Evolutionary conservation across 441 rosid genomes (phyloP).

Genomic region (Pelargonium fulgidum): DNA sequence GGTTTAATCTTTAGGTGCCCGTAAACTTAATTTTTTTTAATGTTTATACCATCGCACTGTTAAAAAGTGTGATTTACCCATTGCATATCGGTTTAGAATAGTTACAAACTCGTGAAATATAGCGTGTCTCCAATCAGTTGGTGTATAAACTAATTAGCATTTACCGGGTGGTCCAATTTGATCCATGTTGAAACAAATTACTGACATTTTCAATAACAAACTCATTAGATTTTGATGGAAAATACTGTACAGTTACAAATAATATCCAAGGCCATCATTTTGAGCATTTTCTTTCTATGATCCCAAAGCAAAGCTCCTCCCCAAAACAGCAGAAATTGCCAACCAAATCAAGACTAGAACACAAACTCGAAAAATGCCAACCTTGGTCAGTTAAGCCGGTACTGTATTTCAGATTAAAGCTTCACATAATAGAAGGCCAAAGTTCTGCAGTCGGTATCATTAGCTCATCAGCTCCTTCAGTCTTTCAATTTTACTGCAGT

Average conservation of each 20-base stretch:
- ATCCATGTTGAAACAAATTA: no score
- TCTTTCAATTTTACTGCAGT: slow-evolving; percentile 40
- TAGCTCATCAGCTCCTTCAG: slow-evolving; percentile 36
- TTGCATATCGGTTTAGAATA: no score
- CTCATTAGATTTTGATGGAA: neutral
- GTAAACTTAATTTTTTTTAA: no score
- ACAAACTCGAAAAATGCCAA: neutral
- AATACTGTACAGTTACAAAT: neutral
- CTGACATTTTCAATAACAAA: neutral
- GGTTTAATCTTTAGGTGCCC: no score
- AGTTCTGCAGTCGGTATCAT: slow-evolving; percentile 7
- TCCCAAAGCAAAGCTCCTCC: neutral
- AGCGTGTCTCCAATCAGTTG: no score
- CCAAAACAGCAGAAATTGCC: neutral
- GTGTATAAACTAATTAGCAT: no score
- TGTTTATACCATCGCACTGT: no score
- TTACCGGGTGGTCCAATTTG: no score
- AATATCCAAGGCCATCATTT: neutral
- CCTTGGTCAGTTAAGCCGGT: neutral
- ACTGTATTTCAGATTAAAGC: neutral
- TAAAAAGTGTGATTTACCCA: no score
- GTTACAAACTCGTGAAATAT: no score
- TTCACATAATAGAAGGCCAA: neutral
- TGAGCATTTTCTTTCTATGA: neutral
- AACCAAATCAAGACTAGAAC: neutral